phyloP scores from a whole-genome alignment of 2,329 filamentous ascomycete genomes.

The Fusarium coffeatum region DNA sequence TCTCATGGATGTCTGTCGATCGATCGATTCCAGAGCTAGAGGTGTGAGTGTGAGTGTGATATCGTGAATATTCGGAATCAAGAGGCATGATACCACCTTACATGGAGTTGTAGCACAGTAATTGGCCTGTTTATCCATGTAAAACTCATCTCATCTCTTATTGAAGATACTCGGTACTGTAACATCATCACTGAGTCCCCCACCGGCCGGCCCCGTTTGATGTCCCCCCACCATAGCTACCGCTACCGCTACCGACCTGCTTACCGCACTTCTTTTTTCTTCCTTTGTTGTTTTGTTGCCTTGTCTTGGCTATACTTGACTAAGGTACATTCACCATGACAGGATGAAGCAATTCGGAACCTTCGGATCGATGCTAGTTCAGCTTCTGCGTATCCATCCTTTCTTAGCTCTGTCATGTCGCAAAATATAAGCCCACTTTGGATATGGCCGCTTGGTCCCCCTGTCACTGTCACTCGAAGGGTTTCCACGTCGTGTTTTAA shows the following conservation, averaged over 20 bases:
- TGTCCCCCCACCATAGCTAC: conserved; percentile 11
- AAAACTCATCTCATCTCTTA: not conserved
- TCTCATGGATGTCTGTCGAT: conserved; percentile 16
- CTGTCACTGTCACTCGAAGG: not conserved
- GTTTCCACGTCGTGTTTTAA: conserved; percentile 18
- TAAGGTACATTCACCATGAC: not conserved
- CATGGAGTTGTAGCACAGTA: not conserved
- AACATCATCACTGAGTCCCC: conserved; percentile 2
- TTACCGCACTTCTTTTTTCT: conserved; percentile 25
- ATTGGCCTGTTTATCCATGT: not conserved
- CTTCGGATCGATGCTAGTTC: conserved; percentile 31
- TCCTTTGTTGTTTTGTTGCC: not conserved
- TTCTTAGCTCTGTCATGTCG: conserved; percentile 15
- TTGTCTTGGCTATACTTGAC: not conserved
- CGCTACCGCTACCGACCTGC: conserved; percentile 2
- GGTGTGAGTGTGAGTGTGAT: not conserved
- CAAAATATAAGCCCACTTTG: conserved; percentile 15
- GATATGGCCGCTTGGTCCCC: conserved; percentile 6
- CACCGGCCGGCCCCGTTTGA: conserved; percentile 34
- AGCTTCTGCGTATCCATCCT: not conserved
- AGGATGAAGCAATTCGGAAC: conserved; percentile 48
- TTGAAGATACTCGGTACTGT: not conserved
- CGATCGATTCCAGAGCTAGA: conserved; percentile 24
- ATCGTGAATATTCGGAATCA: conserved; percentile 3
- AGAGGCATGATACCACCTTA: not conserved